A percentile compares a stretch with the other conserved stretches of the same genome.
Conservation (phyloP, 208 protist species). For the Angomonas ambiguus region DNA sequence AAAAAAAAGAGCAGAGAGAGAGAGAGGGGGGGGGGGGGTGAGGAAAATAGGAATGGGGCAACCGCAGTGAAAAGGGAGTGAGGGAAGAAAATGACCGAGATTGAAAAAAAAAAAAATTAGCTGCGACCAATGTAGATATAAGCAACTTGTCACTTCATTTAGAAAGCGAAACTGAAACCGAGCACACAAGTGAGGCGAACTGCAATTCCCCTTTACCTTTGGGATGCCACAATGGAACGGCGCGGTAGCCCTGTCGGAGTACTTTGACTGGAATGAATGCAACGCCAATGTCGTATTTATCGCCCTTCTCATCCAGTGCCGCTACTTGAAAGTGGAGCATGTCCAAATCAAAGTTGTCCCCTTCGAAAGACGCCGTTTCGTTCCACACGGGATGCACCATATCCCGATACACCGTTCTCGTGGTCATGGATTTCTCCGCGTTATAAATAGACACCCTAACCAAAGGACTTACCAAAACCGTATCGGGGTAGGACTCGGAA, state of each 20-base stretch:
- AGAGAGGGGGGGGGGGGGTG: neutral
- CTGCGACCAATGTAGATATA: neutral
- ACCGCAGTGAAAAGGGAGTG: neutral
- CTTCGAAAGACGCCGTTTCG: conserved; percentile 20
- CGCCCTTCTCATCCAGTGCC: conserved; percentile 18
- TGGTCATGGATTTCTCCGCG: conserved; percentile 14
- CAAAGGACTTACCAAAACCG: conserved; percentile 33
- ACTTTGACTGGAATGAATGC: conserved; percentile 30
- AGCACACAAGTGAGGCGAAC: conserved; percentile 31
- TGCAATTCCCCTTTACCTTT: conserved; percentile 17
- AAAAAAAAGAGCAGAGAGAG: neutral
- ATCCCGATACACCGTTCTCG: conserved; percentile 29
- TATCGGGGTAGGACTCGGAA: conserved; percentile 28
- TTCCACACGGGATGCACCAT: conserved; percentile 61
- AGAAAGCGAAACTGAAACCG: conserved; percentile 3
- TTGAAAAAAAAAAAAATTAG: neutral
- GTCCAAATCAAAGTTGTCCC: conserved; percentile 29
- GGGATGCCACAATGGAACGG: conserved; percentile 32
- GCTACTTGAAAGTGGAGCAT: conserved; percentile 39
- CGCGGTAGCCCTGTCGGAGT: conserved; percentile 41
- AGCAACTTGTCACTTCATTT: too few species aligned
- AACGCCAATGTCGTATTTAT: conserved; percentile 30
- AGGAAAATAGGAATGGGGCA: neutral
- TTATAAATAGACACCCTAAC: conserved; percentile 40
- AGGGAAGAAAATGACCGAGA: neutral